Evolutionary conservation across 1,139 yeast species (phyloP), one percentile per base, ranked within the genome.

Genomic region (Diutina mesorugosa): DNA sequence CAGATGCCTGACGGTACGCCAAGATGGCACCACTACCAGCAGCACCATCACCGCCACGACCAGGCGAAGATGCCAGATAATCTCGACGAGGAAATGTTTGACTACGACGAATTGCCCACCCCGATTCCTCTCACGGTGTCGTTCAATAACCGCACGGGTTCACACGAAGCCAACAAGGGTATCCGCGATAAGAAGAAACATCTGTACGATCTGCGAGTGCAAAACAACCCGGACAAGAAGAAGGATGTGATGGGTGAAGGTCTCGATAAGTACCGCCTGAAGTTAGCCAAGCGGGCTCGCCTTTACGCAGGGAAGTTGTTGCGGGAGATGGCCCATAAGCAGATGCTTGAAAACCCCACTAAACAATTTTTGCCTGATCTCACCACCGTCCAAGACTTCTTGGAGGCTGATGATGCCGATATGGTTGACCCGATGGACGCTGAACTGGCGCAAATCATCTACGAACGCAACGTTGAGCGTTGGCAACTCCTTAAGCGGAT

Each of bases 121-220:
- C 60, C 73, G 35, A 64, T 74, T 1, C 55, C 55, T 1, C 66
- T 79, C 57, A 84, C 84, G 57, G 75, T 84, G 57, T 85, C 95
- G 0, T 91, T 91, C 70, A 91, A 90, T 67, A 84, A 89, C 65
- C 78, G 95, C 63, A 93, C 96, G 0, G 97, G 97, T 32, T 67
- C 74, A 0, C 73, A 71, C 59, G 87, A 81, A 59, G 96, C 90
- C 41, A 91, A 91, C 65, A 73, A 74, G 56, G 98, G 98, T 56
- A 80, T 91, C 45, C 76, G 96, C 59, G 97, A 90, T 60, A 83
- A 81, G 66, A 91, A 91, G 72, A 83, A 85, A 58, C 81, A 84
- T 58, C 88, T 96, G 21, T 78, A 84, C 2, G 98, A 91, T 69
- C 78, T 90, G 0, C 79, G 98, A 65, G 85, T 91, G 52, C 85